Evolutionary conservation across 192 early-diverging fungal genomes (phyloP).

Genomic region (Backusella mclennaniae): DNA sequence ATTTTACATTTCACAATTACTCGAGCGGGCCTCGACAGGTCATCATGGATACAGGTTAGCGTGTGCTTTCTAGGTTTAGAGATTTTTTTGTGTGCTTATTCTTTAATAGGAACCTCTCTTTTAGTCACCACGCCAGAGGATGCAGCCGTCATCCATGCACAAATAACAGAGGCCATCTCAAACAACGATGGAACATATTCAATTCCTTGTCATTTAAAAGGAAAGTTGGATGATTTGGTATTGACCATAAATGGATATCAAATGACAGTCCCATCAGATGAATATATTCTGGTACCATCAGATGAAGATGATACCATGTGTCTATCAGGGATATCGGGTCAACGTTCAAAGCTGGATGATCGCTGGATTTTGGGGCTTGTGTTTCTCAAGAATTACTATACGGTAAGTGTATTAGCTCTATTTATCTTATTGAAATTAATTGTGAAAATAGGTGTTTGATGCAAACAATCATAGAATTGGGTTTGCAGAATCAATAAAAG

Average conservation of each 20-base stretch:
- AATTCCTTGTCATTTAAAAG: constrained; percentile 21
- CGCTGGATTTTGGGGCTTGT: constrained; percentile 33
- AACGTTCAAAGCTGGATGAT: constrained; percentile 3
- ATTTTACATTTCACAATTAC: constrained; percentile 29
- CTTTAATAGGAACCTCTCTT: constrained; percentile 40
- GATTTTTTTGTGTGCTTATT: background rate
- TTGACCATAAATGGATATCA: constrained; percentile 8
- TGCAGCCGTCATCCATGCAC: constrained; percentile 42
- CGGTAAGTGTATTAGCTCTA: constrained; percentile 6
- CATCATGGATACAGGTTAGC: constrained; percentile 47
- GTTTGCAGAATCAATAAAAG: constrained; percentile 17
- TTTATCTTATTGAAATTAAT: background rate
- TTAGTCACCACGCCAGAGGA: constrained; percentile 43
- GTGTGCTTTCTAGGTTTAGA: too few species aligned
- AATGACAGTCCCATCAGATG: constrained; percentile 6
- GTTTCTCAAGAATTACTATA: constrained; percentile 30
- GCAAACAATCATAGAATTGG: constrained; percentile 14
- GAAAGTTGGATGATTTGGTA: background rate
- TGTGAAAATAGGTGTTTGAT: constrained; percentile 23
- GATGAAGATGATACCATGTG: constrained; percentile 20
- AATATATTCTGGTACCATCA: constrained; percentile 19
- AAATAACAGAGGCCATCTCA: constrained; percentile 33
- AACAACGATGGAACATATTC: constrained; percentile 24
- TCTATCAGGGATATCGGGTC: constrained; percentile 32
- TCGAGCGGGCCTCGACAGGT: constrained; percentile 23